A percentile compares a stretch with the other conserved stretches of the same genome.
Evolutionary conservation across 495 filamentous ascomycete species (phyloP).

Genomic region (Jackrogersella multiformis): DNA sequence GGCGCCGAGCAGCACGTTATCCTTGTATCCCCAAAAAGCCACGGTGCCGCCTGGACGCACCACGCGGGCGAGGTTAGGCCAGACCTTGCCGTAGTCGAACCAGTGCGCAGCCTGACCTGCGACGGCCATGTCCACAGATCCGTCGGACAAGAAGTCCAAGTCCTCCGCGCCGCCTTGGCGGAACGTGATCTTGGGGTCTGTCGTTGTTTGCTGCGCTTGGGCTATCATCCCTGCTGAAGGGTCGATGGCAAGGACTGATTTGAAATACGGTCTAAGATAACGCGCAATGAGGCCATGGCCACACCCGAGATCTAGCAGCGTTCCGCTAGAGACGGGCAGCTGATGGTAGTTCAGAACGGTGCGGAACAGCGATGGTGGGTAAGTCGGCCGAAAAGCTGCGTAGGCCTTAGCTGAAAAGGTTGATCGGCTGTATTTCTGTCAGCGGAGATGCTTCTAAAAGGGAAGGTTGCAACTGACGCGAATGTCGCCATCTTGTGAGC

Average conservation of each 20-base stretch:
- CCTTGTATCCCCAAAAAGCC: slow-evolving; percentile 72
- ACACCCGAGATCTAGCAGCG: slow-evolving; percentile 68
- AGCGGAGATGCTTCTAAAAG: slow-evolving; percentile 44
- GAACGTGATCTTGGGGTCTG: slow-evolving; percentile 57
- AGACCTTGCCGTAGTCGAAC: slow-evolving; percentile 65
- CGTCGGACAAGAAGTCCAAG: slow-evolving; percentile 57
- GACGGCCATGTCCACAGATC: slow-evolving; percentile 63
- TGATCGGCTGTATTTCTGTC: slow-evolving; percentile 49
- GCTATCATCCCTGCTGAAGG: slow-evolving; percentile 67
- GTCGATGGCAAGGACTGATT: slow-evolving; percentile 62
- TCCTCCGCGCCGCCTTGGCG: slow-evolving; percentile 60
- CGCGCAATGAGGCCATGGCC: slow-evolving; percentile 68
- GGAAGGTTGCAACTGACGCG: slow-evolving; percentile 48
- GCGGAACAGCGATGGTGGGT: slow-evolving; percentile 64
- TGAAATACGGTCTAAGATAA: slow-evolving; percentile 61
- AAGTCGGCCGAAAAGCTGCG: slow-evolving; percentile 70
- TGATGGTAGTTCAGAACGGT: slow-evolving; percentile 64
- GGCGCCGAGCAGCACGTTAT: slow-evolving; percentile 62
- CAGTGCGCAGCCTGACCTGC: slow-evolving; percentile 72
- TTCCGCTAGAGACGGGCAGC: slow-evolving; percentile 35
- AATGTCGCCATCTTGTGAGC: slow-evolving; percentile 57
- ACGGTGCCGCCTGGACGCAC: slow-evolving; percentile 64
- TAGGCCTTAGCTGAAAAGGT: slow-evolving; percentile 65
- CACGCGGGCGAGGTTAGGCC: slow-evolving; percentile 63
- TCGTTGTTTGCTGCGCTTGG: slow-evolving; percentile 59